A percentile compares a stretch with the other conserved stretches of the same genome.
Conservation (phyloP, 2,329 filamentous ascomycete genomes). For the Phoma sp. region DNA sequence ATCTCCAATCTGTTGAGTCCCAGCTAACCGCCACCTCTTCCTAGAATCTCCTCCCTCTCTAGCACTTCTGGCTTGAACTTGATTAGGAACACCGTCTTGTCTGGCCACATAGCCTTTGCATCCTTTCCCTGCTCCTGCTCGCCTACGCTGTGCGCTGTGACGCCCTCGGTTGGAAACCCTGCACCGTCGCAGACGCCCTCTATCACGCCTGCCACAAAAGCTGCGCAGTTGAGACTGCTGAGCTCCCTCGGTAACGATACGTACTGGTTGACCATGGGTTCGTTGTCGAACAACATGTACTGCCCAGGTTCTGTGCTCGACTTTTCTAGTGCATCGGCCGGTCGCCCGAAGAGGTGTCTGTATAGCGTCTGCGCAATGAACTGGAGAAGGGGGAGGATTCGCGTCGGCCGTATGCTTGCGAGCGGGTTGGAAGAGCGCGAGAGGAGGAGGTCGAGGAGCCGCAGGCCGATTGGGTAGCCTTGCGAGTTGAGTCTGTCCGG, state of each 20-base stretch:
- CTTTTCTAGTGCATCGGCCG: conserved; percentile 92
- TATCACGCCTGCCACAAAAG: conserved; percentile 92
- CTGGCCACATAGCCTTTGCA: conserved; percentile 78
- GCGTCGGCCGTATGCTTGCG: conserved; percentile 72
- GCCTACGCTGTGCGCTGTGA: conserved; percentile 80
- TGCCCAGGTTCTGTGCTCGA: conserved; percentile 85
- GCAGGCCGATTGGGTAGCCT: conserved; percentile 92
- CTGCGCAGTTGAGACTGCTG: conserved; percentile 94
- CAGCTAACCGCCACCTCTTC: conserved; percentile 59
- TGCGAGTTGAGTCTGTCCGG: conserved; percentile 79
- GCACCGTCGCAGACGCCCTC: conserved; percentile 96
- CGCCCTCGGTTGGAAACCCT: conserved; percentile 81
- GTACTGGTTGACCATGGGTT: conserved; percentile 93
- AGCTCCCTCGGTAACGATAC: conserved; percentile 94
- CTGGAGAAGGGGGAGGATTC: conserved; percentile 89
- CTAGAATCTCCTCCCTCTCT: conserved; percentile 86
- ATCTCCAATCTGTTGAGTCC: background rate
- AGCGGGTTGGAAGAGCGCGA: conserved; percentile 64
- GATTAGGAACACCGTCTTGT: conserved; percentile 93
- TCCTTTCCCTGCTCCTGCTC: conserved; percentile 59
- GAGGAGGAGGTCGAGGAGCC: conserved; percentile 92
- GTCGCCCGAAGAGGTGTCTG: conserved; percentile 88
- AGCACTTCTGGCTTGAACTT: conserved; percentile 91
- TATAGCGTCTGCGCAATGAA: conserved; percentile 94
- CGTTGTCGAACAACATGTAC: conserved; percentile 99